Evolutionary conservation across 805 yeast genomes (phyloP), one percentile per base, ranked within the genome.

Genomic region (Pichia manshurica): DNA sequence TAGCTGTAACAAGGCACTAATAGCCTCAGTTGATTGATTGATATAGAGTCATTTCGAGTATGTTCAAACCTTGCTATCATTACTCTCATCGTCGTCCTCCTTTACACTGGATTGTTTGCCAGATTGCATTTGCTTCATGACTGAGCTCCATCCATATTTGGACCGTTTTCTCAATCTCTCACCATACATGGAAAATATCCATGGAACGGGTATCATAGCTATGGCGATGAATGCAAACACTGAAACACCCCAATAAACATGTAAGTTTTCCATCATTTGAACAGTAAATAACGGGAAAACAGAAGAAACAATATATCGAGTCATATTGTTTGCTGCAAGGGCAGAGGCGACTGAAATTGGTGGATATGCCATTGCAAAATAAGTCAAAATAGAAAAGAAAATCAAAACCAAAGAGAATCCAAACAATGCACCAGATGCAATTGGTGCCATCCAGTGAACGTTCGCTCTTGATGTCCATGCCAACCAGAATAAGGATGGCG

Each of bases 271-370:
- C 68, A 84, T 82, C 95, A 89, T 86, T 66, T 88, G 96, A 19
- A 81, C 77, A 1, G 89, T 85, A 67, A 89, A 88, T 50, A 89
- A 71, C 47, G 96, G 96, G 73, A 89, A 82, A 19, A 81, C 86
- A 6, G 87, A 80, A 9, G 95, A 87, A 52, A 84, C 62, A 29
- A 82, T 55, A 61, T 87, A 87, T 67, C 96, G 77, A 48, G 82
- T 65, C 59, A 89, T 70, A 62, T 86, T 87, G 67, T 88, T 89
- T 13, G 96, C 96, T 32, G 96, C 96, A 52, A 87, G 65, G 3
- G 95, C 91, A n/a, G 91, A 82, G 0, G 96, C 96, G 20, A 87
- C 84, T 31, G 76, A 74, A 31, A 80, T 65, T 41, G 91, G 88
- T 23, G 93, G 91, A 63, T 80, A 86, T 4, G 84, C 64, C 73